These are phyloP conservation scores for Phytophthora vignae DNA, from an alignment of 352 stramenopile genomes.

Conservation along the genomic window DNA sequence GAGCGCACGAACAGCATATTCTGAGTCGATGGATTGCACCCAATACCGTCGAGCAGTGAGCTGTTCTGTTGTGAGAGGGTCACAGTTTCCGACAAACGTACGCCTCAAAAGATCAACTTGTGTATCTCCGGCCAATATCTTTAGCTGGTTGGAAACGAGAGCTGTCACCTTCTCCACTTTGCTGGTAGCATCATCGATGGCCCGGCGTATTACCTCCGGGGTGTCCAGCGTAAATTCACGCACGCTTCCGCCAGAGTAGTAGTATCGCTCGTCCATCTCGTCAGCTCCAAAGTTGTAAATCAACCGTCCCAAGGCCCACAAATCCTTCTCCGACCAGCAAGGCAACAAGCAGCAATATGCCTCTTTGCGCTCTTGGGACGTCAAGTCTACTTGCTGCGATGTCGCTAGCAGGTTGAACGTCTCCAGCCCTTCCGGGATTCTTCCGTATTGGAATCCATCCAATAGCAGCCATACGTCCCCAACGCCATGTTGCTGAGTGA, in stretches of 20 bases:
- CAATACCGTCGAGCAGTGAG: neutral
- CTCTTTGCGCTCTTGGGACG: neutral
- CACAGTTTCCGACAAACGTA: neutral
- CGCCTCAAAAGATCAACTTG: neutral
- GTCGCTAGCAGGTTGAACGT: neutral
- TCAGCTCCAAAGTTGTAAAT: neutral
- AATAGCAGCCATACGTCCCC: neutral
- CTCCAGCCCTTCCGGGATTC: neutral
- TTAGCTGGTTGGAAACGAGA: too few species aligned
- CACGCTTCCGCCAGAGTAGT: neutral
- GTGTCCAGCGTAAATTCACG: neutral
- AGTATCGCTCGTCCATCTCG: neutral
- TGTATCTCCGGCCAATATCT: too few species aligned
- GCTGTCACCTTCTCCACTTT: neutral
- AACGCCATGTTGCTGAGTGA: neutral
- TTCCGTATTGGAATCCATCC: neutral
- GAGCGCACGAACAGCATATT: neutral
- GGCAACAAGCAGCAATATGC: neutral
- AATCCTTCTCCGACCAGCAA: neutral
- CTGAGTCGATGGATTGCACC: neutral
- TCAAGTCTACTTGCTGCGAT: neutral
- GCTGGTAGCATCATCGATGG: neutral
- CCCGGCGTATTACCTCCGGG: neutral
- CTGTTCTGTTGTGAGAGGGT: neutral
- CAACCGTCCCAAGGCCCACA: neutral